Base-by-base conservation (phyloP, 139 green algal genomes). In the Coelastrella sp. region DNA sequence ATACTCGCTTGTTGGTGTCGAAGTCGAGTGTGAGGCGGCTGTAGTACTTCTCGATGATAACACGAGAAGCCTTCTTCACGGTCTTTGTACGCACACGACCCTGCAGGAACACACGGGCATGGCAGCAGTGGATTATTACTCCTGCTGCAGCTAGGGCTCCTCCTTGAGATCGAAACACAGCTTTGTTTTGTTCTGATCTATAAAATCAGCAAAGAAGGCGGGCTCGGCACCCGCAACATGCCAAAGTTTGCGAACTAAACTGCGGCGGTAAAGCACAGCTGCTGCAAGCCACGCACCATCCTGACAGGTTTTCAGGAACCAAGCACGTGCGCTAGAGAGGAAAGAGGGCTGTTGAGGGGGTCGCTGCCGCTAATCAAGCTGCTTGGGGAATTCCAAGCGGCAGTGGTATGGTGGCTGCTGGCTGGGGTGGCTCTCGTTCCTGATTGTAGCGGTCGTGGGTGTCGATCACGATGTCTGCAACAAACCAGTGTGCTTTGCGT, bases 21-120 rank as follows among this genome's bases (percentile, higher is more conserved):
- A 99, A 99, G 94, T 99, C 98, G 59, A 98, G 93, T 47, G 98
- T 99, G 74, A 99, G 95, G 47, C 96, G 94, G 91, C 95, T 95
- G 94, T 99, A 99, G 94, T 99, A 99, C 97, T 99, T 99, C 97
- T 99, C 98, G 86, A 99, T 98, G 89, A 99, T 99, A 66, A 98
- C 93, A 56, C 98, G 95, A 83, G 96, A 97, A 73, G 98, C 98
- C 94, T 98, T 99, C 96, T 99, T 99, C 73, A 99, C 97, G 76
- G 98, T 99, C 96, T 99, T 99, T 74, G 98, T 99, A 73, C 98
- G 96, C 79, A 99, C 98, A 91, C 98, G 98, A 96, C 97, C 98
- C 98, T 98, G 92, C 75, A 61, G 61, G 20, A 86, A 61, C 16
- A 66, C 47, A 19, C 8, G 7, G 59, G 61, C 59, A 60, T 76